Conservation (phyloP, 768 basidiomycete species). For the Paxillus rubicundulus region DNA sequence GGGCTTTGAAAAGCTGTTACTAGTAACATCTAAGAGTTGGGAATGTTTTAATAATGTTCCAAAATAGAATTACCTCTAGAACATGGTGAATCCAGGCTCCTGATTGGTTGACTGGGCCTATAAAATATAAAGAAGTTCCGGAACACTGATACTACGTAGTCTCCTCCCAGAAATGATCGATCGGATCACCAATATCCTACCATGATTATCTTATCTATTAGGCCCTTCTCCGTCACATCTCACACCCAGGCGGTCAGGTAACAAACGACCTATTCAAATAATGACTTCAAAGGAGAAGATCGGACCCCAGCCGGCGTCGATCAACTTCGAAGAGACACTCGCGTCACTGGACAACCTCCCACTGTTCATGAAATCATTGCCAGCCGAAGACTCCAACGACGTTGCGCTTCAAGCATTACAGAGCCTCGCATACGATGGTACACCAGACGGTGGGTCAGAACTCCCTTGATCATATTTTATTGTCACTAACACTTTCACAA, state of each 20-base stretch:
- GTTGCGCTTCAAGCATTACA: conserved; percentile 77
- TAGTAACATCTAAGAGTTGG: too few species aligned
- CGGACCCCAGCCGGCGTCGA: conserved; percentile 23
- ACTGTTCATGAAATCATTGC: conserved; percentile 90
- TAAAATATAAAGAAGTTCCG: too few species aligned
- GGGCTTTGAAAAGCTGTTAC: too few species aligned
- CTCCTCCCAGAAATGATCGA: too few species aligned
- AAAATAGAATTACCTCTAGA: too few species aligned
- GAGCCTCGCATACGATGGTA: conserved; percentile 83
- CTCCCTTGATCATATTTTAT: background rate
- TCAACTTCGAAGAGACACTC: conserved; percentile 36
- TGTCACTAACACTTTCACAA: conserved; percentile 27
- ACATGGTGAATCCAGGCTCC: too few species aligned
- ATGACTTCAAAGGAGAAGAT: conserved; percentile 19
- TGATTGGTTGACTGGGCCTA: too few species aligned
- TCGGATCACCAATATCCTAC: too few species aligned
- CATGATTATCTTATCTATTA: conserved; percentile 14
- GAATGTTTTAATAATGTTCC: too few species aligned
- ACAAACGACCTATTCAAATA: background rate
- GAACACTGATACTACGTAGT: too few species aligned
- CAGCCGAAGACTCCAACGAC: conserved; percentile 61
- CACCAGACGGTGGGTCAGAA: conserved; percentile 80
- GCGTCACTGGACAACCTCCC: conserved; percentile 64
- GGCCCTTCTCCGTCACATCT: background rate
- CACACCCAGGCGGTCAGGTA: background rate